Conservation (phyloP, 257 asterid species). For the Plantago ovata region DNA sequence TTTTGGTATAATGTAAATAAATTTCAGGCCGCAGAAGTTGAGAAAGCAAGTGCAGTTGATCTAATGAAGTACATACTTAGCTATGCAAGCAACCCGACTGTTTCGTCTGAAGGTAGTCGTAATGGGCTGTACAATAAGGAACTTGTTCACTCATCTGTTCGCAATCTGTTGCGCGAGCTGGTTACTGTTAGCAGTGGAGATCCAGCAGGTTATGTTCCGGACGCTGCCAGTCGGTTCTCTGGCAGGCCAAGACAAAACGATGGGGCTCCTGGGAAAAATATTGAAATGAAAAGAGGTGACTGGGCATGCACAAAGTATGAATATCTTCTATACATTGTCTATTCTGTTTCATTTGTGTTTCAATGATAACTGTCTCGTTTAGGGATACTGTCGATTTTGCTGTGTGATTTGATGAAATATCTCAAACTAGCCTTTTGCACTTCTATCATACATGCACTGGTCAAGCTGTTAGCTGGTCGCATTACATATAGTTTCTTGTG, state of each 20-base stretch:
- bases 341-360: no score
- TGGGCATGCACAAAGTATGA: conserved; percentile 90
- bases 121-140: conserved; percentile 66
- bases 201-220: conserved; percentile 31
- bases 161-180: conserved; percentile 66
- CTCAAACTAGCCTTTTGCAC: no score
- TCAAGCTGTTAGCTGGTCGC: no score
- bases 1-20: background rate
- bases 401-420: conserved; percentile 11
- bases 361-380: no score
- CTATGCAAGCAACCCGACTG: conserved; percentile 73
- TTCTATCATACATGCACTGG: no score
- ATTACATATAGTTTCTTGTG: no score
- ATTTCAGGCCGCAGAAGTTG: conserved; percentile 48
- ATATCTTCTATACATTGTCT: conserved; percentile 5
- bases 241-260: conserved; percentile 33
- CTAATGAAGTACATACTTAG: conserved; percentile 87
- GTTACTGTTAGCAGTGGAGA: conserved; percentile 41
- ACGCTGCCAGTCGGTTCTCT: conserved; percentile 38
- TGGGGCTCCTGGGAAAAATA: conserved; percentile 53
- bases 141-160: conserved; percentile 70
- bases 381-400: background rate
- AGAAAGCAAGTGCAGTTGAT: conserved; percentile 52
- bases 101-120: conserved; percentile 43
- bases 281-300: conserved; percentile 93